Conservation (phyloP, 2,329 filamentous ascomycete genomes). For the Venturia oleaginea region DNA sequence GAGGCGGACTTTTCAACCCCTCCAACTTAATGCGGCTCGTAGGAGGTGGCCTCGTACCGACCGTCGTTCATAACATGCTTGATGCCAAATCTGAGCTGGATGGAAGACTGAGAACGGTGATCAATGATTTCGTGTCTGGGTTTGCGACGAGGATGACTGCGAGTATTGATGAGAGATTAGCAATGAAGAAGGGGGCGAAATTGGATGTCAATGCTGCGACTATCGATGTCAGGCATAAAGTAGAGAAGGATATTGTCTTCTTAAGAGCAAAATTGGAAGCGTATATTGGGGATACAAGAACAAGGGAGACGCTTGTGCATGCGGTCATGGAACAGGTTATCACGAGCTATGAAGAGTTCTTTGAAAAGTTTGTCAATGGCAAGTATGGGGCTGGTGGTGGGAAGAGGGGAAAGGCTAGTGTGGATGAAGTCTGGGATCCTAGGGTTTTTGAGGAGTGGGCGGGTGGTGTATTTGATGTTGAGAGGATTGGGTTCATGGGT, state of each 20-base stretch:
- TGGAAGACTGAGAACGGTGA: constrained; percentile 50
- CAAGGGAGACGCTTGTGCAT: constrained; percentile 55
- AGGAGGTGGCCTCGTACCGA: constrained; percentile 49
- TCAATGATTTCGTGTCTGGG: constrained; percentile 56
- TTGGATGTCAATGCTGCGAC: constrained; percentile 18
- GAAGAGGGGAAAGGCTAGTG: constrained; percentile 51
- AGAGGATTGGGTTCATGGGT: constrained; percentile 26
- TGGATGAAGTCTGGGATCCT: constrained; percentile 55
- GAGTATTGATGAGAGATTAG: constrained; percentile 27
- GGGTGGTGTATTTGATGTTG: constrained; percentile 49
- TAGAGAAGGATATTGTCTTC: constrained; percentile 49
- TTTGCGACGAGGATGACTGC: constrained; percentile 50
- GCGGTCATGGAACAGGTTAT: constrained; percentile 57
- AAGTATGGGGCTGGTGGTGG: constrained; percentile 24
- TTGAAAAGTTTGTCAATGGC: constrained; percentile 41
- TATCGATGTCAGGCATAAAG: constrained; percentile 41
- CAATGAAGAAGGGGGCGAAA: not conserved
- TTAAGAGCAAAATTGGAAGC: constrained; percentile 49
- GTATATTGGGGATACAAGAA: constrained; percentile 56
- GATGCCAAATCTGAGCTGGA: constrained; percentile 62
- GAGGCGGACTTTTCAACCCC: constrained; percentile 58
- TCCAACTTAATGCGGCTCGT: constrained; percentile 48
- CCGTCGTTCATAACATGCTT: constrained; percentile 62
- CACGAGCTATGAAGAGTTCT: constrained; percentile 55
- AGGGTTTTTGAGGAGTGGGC: constrained; percentile 57